A percentile compares a stretch with the other conserved stretches of the same genome.
These are phyloP conservation scores for Stenogyne calaminthoides DNA, from an alignment of 305 asterid genomes.

Conservation along the genomic window DNA sequence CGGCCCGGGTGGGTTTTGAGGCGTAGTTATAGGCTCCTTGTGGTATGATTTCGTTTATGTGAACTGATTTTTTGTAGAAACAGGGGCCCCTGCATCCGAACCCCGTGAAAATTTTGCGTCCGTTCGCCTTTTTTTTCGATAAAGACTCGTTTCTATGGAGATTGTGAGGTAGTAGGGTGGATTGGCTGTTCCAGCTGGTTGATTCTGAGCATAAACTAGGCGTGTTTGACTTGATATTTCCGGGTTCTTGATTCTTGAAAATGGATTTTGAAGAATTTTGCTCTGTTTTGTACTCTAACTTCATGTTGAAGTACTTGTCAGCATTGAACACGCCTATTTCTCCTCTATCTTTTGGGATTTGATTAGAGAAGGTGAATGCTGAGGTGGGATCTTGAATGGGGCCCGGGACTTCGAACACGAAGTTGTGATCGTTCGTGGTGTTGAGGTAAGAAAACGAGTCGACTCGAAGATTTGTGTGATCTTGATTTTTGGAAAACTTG, in stretches of 20 bases:
- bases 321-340: conserved; percentile 82
- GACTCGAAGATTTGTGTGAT: conserved; percentile 28
- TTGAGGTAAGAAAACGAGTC: conserved; percentile 45
- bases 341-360: conserved; percentile 41
- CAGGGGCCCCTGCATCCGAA: conserved; percentile 67
- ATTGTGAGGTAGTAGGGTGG: conserved; percentile 29
- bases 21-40: background rate
- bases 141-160: conserved; percentile 23
- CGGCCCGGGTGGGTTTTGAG: conserved; percentile 27
- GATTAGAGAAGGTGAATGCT: conserved; percentile 41
- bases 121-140: conserved; percentile 44
- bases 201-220: conserved; percentile 54
- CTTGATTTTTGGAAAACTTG: conserved; percentile 26
- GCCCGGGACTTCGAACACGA: conserved; percentile 42
- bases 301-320: conserved; percentile 84
- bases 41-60: conserved; percentile 4
- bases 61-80: conserved; percentile 52
- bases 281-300: conserved; percentile 36
- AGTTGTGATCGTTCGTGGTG: conserved; percentile 35
- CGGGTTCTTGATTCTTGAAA: conserved; percentile 9
- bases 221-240: conserved; percentile 27
- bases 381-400: conserved; percentile 49
- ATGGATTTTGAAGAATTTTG: background rate
- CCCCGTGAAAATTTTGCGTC: conserved; percentile 43
- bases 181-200: conserved; percentile 59